Evolutionary conservation across 177 flowering plant species (phyloP), one percentile per base, ranked within the genome.

Genomic region (Vitis hybrid): DNA sequence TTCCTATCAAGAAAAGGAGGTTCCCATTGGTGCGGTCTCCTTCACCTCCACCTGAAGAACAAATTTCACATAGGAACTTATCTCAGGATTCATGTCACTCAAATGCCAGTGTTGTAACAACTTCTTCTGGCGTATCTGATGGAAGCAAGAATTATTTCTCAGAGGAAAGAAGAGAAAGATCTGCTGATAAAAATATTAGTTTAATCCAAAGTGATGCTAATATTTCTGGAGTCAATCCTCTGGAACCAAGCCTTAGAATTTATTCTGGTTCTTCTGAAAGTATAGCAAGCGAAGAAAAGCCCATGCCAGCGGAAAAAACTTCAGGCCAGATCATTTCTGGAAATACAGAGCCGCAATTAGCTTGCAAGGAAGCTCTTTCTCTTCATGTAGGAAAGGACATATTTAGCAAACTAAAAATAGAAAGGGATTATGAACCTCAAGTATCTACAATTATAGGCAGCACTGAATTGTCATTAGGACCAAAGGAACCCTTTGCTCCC

Each of bases 1-100:
- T 88, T 59, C 92, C 92, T 39, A 77, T 88, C 68, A 88, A 88
- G 84, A 88, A 88, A 77, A 79, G 92, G 73, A 83, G 80, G 79
- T 75, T 75, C 55, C 82, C 76, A 1, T 62, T 84, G 18, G 61
- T 80, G 31, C 63, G 31, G 22, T 68, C 83, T 19, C 53, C 81
- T 50, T 78, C 87, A 19, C 83, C 87, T 60, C 69, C 81, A 8
- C 51, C 78, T 22, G 76, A 75, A 61, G 82, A 68, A 53, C 54
- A 49, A 19, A 50, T 78, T 31, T 56, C 74, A 55, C 72, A 62
- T 6, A 61, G 78, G 22, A 71, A 57, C 26, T 57, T 50, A 34
- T 71, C 66, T 63, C 66, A 59, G 45, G 82, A 73, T 49, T 12
- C 70, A 15, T 60, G 72, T 55, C 18, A 68, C 69, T 59, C 74